phyloP scores from a whole-genome alignment of 352 stramenopile species.

The Pythium coloratum region DNA sequence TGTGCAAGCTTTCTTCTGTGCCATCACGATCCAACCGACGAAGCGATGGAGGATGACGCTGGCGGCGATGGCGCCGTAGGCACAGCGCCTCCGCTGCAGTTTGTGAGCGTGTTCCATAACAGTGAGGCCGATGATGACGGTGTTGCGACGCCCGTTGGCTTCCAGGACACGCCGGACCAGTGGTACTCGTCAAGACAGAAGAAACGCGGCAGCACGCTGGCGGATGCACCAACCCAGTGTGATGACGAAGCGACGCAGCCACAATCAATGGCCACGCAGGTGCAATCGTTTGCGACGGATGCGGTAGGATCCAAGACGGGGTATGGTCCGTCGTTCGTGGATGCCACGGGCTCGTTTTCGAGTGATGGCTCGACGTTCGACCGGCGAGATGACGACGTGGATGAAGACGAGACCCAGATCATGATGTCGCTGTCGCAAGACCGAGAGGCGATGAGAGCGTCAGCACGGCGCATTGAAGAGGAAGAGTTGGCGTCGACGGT shows the following conservation, averaged over 20 bases:
- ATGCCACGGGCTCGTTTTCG: slow-evolving; percentile 26
- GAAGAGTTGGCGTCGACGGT: slow-evolving; percentile 35
- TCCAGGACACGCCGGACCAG: slow-evolving; percentile 53
- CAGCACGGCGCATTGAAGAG: slow-evolving; percentile 45
- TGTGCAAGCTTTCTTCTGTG: not conserved
- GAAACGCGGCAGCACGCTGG: slow-evolving; percentile 34
- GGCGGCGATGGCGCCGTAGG: not conserved
- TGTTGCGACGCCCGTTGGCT: slow-evolving; percentile 57
- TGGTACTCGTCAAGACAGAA: slow-evolving; percentile 34
- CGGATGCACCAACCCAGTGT: slow-evolving; percentile 22
- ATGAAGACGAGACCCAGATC: slow-evolving; percentile 86
- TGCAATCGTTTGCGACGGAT: slow-evolving; percentile 25
- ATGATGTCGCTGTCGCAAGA: slow-evolving; percentile 72
- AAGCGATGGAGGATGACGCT: not conserved
- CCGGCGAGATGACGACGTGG: slow-evolving; percentile 38
- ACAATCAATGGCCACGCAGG: slow-evolving; percentile 38
- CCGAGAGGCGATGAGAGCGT: slow-evolving; percentile 28
- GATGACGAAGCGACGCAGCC: slow-evolving; percentile 52
- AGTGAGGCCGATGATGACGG: slow-evolving; percentile 47
- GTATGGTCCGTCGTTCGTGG: slow-evolving; percentile 47
- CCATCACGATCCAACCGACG: not conserved
- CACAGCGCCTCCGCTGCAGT: slow-evolving; percentile 13
- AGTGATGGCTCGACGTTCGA: slow-evolving; percentile 21
- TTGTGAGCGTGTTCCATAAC: slow-evolving; percentile 40
- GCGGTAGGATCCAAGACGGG: slow-evolving; percentile 12